These are phyloP conservation scores for Fraxinus baroniana DNA, from an alignment of 305 asterid species.

Conservation along the genomic window DNA sequence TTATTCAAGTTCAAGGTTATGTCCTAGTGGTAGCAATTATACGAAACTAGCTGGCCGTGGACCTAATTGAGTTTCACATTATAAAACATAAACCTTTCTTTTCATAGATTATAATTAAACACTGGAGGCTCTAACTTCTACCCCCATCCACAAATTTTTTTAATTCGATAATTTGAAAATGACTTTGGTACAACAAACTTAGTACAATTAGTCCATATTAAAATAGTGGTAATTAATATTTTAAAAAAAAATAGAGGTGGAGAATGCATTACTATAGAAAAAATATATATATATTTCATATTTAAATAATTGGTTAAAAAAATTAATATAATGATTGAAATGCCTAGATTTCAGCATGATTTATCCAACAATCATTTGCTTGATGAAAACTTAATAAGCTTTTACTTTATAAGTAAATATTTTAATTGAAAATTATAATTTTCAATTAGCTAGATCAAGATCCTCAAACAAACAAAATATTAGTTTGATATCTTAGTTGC, in stretches of 20 bases:
- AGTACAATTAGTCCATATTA: constrained; percentile 17
- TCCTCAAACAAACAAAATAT: neutral
- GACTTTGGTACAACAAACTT: constrained; percentile 16
- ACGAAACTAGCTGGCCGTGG: neutral
- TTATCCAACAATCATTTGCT: constrained; percentile 34
- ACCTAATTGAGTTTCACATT: neutral
- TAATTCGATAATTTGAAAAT: neutral
- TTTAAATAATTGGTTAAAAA: constrained; percentile 21
- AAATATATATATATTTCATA: neutral
- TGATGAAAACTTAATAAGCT: constrained; percentile 21
- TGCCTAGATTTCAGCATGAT: constrained; percentile 25
- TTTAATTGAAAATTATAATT: constrained; percentile 6
- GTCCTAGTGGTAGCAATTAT: constrained; percentile 35
- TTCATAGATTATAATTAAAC: constrained; percentile 1
- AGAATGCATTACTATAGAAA: constrained; percentile 17
- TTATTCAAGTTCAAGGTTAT: constrained; percentile 65
- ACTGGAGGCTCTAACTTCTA: constrained; percentile 19
- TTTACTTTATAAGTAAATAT: constrained; percentile 5
- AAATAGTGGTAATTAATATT: constrained; percentile 18
- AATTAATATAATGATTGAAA: constrained; percentile 15
- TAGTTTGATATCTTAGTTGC: neutral
- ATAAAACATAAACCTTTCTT: constrained; percentile 8
- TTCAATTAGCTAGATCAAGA: neutral
- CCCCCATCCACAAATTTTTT: constrained; percentile 43
- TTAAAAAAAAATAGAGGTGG: constrained; percentile 27